Evolutionary conservation across 495 filamentous ascomycete genomes (phyloP), one percentile per base, ranked within the genome.

Genomic region (Talaromyces thailandensis): DNA sequence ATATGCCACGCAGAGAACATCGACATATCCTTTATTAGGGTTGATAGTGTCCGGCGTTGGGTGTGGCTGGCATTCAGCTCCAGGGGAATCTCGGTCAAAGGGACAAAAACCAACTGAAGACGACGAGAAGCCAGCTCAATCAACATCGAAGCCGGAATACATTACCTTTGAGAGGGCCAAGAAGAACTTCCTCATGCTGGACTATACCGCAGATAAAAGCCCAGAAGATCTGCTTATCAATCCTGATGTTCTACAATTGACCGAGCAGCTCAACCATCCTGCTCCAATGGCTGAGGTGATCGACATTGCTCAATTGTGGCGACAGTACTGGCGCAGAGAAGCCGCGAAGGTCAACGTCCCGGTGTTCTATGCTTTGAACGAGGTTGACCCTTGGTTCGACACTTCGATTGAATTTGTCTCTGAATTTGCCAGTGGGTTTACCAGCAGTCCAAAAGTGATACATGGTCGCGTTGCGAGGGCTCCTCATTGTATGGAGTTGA

Each of bases 31-130:
- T n/a, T 66, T 76, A 53, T 58, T 65, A 1, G 70, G 70, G 0
- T 26, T 75, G n/a, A 70, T 73, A 51, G 62, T 65, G 9, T 71
- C 67, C 23, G 72, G 73, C 25, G 68, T 71, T 48, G 73, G 73
- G 29, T 43, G 37, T 43, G 37, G n/a, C 6, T 16, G 4, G 37
- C 14, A 18, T 3, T 4, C n/a, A 43, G 16, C 4, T 43, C 31
- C 31, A 9, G n/a, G n/a, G n/a, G 37, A 43, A 43, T 43, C 37
- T 43, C 31, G 12, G 31, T 35, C 31, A 8, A 18, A 43, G n/a
- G n/a, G 5, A 8, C 37, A 43, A 16, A 43, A 4, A 4, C 9
- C 37, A n/a, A 61, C 64, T 7, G 8, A 48, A 1, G 29, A 37
- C 26, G 61, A 35, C 14, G 59, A 26, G 40, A 31, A 24, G 16